These are phyloP conservation scores for Plasmodium malariae DNA, from an alignment of 169 alveolate species.

Conservation along the genomic window DNA sequence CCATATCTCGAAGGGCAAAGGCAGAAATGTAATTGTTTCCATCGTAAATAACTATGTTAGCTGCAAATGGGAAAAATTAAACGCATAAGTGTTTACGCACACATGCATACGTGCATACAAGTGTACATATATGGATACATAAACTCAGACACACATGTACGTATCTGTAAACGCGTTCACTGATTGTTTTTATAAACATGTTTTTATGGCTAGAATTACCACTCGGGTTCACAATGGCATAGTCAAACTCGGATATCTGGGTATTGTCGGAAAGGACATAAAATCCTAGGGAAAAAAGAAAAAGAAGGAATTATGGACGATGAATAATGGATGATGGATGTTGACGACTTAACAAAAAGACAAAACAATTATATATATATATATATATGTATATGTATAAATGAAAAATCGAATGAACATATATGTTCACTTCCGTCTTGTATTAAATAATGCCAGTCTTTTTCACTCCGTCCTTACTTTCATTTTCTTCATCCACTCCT, in stretches of 20 bases:
- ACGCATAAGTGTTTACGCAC: not conserved
- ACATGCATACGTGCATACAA: not conserved
- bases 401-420: not conserved
- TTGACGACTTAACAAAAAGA: not conserved
- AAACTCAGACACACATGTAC: not conserved
- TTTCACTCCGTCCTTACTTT: constrained; percentile 60
- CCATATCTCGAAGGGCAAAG: constrained; percentile 43
- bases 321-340: too few relatives aligned
- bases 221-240: constrained; percentile 42
- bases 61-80: not conserved
- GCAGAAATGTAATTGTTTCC: constrained; percentile 56
- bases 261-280: constrained; percentile 1
- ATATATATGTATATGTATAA: not conserved
- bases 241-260: constrained; percentile 33
- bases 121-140: not conserved
- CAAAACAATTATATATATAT: too few relatives aligned
- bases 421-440: not conserved
- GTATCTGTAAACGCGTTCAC: not conserved
- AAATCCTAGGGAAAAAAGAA: constrained; percentile 12
- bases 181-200: not conserved
- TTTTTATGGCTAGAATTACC: constrained; percentile 24
- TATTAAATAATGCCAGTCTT: not conserved
- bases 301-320: too few relatives aligned
- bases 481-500: constrained; percentile 55
- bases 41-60: constrained; percentile 48